Evolutionary conservation across 1,284 basidiomycete genomes (phyloP).

Genomic region (Marasmius sp.): DNA sequence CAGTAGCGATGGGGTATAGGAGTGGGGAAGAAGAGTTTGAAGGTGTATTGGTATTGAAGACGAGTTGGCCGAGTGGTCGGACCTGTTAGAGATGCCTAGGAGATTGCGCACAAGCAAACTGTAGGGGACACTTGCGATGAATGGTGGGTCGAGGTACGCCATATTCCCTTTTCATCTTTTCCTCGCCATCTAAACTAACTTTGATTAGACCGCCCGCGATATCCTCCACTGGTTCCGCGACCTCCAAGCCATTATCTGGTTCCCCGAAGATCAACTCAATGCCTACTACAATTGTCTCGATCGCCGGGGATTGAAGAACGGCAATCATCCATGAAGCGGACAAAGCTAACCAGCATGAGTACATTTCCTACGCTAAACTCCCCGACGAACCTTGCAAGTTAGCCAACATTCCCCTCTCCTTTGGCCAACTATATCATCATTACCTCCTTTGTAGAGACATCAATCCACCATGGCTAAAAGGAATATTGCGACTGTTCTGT

Average conservation of each 20-base stretch:
- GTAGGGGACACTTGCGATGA: constrained; percentile 74
- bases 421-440: too few species aligned
- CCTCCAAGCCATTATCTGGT: constrained; percentile 93
- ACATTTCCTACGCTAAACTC: constrained; percentile 84
- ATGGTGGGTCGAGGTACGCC: constrained; percentile 85
- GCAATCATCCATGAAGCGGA: constrained; percentile 99
- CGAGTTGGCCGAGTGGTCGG: too few species aligned
- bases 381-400: constrained; percentile 87
- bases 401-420: constrained; percentile 94
- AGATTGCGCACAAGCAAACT: constrained; percentile 65
- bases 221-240: constrained; percentile 89
- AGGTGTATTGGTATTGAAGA: too few species aligned
- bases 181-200: constrained; percentile 1
- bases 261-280: constrained; percentile 87
- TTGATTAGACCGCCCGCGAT: constrained; percentile 66
- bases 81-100: constrained; percentile 75
- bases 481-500: too few species aligned
- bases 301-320: constrained; percentile 91
- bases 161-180: neutral
- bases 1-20: too few species aligned
- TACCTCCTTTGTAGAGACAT: too few species aligned
- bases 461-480: too few species aligned
- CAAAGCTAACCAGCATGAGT: constrained; percentile 81
- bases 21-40: too few species aligned
- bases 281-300: constrained; percentile 98